phyloP scores from a whole-genome alignment of 768 basidiomycete genomes.

The Cubamyces lactineus region DNA sequence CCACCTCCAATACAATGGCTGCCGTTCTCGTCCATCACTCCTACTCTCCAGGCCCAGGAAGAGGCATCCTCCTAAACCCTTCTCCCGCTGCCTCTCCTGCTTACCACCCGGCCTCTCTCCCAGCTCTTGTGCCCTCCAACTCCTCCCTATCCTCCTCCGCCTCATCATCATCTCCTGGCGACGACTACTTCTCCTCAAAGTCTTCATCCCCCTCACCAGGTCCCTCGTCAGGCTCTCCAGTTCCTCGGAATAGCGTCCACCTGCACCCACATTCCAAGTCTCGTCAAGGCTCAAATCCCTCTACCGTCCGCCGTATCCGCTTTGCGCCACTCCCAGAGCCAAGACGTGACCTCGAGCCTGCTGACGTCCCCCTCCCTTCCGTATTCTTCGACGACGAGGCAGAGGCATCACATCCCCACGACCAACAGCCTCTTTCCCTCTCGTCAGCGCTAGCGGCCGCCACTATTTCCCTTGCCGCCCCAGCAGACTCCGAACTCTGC shows the following conservation, averaged over 20 bases:
- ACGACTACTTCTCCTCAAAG: constrained; percentile 29
- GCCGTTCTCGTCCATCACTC: constrained; percentile 18
- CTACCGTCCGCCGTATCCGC: constrained; percentile 52
- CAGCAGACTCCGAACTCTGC: constrained; percentile 29
- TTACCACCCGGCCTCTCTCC: constrained; percentile 27
- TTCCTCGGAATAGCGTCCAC: neutral
- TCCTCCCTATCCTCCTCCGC: constrained; percentile 33
- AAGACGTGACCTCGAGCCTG: constrained; percentile 46
- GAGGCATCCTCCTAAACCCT: constrained; percentile 37
- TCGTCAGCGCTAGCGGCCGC: constrained; percentile 26
- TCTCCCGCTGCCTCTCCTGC: constrained; percentile 34
- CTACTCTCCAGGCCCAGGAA: constrained; percentile 24
- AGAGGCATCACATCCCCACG: constrained; percentile 19
- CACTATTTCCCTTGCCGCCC: constrained; percentile 30
- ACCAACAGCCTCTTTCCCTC: constrained; percentile 18
- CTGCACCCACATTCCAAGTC: constrained; percentile 15
- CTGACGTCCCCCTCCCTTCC: constrained; percentile 41
- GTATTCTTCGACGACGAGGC: constrained; percentile 34
- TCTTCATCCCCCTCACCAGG: constrained; percentile 22
- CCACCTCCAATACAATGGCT: constrained; percentile 23
- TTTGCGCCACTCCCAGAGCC: constrained; percentile 89
- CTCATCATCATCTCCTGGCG: constrained; percentile 31
- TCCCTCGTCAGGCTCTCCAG: constrained; percentile 6
- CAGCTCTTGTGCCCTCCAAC: constrained; percentile 29
- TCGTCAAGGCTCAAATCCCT: constrained; percentile 22